These are phyloP conservation scores for Megacollybia marginata DNA, from an alignment of 768 basidiomycete species.

Conservation along the genomic window DNA sequence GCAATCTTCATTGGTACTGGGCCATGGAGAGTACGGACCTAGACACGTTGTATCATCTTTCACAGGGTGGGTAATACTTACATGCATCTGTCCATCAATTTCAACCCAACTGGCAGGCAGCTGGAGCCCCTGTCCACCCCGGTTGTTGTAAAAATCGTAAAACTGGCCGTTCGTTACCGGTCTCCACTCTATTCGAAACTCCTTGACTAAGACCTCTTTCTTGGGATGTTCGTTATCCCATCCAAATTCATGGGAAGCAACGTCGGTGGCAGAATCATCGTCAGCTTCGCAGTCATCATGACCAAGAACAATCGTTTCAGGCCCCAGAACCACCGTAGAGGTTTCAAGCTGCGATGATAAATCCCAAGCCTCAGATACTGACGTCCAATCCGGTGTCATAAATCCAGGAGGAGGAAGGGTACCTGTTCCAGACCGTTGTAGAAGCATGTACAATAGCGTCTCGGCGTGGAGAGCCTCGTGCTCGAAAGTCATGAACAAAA, in stretches of 20 bases:
- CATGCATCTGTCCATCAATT: slow-evolving; percentile 40
- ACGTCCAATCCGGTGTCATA: slow-evolving; percentile 62
- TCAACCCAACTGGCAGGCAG: slow-evolving; percentile 74
- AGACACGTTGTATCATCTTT: background rate
- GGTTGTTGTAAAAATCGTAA: slow-evolving; percentile 48
- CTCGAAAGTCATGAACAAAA: slow-evolving; percentile 86
- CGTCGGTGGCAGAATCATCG: slow-evolving; percentile 36
- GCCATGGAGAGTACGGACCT: slow-evolving; percentile 86
- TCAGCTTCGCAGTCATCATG: slow-evolving; percentile 77
- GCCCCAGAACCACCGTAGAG: slow-evolving; percentile 48
- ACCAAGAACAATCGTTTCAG: slow-evolving; percentile 57
- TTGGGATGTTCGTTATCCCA: slow-evolving; percentile 93
- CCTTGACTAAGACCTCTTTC: slow-evolving; percentile 46
- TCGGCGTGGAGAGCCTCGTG: slow-evolving; percentile 89
- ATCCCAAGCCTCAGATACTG: slow-evolving; percentile 42
- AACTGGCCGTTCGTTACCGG: slow-evolving; percentile 90
- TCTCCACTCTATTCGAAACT: slow-evolving; percentile 77
- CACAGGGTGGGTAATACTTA: slow-evolving; percentile 15
- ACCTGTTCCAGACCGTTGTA: slow-evolving; percentile 73
- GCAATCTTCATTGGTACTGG: slow-evolving; percentile 73
- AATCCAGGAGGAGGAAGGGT: slow-evolving; percentile 78
- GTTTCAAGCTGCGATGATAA: slow-evolving; percentile 33
- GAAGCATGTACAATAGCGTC: slow-evolving; percentile 91
- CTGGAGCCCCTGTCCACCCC: slow-evolving; percentile 35
- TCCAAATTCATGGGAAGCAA: slow-evolving; percentile 65